phyloP scores from a whole-genome alignment of 2,329 filamentous ascomycete species.

The Clarireedia hainanense region DNA sequence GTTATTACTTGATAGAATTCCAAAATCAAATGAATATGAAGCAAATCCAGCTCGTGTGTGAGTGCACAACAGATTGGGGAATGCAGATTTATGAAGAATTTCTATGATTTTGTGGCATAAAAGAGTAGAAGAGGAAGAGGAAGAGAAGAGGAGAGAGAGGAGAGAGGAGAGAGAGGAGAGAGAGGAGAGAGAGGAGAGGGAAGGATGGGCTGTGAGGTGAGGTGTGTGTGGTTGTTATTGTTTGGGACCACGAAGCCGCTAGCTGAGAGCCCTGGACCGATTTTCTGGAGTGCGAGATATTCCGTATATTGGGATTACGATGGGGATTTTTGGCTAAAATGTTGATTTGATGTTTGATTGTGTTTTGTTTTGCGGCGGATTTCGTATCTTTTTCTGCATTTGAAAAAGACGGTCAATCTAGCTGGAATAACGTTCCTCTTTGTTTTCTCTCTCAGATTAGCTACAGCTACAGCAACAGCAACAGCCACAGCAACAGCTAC shows the following conservation, averaged over 20 bases:
- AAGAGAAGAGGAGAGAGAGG: not conserved
- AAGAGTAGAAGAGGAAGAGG: too few relatives aligned
- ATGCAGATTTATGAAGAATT: not conserved
- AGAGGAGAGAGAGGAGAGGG: not conserved
- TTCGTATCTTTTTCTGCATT: too few relatives aligned
- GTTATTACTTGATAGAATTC: not conserved
- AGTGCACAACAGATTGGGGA: not conserved
- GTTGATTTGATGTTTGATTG: not conserved
- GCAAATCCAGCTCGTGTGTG: not conserved
- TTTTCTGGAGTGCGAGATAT: too few relatives aligned
- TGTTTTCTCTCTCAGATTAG: too few relatives aligned
- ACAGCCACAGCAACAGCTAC: too few relatives aligned
- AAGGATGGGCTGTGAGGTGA: slow-evolving; percentile 2
- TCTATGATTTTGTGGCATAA: not conserved
- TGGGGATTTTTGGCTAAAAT: not conserved
- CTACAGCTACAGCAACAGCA: too few relatives aligned
- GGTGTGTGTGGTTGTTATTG: slow-evolving; percentile 2
- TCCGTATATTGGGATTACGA: not conserved
- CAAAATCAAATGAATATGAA: not conserved
- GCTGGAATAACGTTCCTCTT: too few relatives aligned
- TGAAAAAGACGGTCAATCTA: too few relatives aligned
- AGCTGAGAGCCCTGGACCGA: not conserved
- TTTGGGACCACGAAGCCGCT: slow-evolving; percentile 7
- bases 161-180: not conserved
- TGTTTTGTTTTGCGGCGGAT: not conserved